Conservation (phyloP, 371 early-diverging fungal genomes). For the Mucor piriformis region DNA sequence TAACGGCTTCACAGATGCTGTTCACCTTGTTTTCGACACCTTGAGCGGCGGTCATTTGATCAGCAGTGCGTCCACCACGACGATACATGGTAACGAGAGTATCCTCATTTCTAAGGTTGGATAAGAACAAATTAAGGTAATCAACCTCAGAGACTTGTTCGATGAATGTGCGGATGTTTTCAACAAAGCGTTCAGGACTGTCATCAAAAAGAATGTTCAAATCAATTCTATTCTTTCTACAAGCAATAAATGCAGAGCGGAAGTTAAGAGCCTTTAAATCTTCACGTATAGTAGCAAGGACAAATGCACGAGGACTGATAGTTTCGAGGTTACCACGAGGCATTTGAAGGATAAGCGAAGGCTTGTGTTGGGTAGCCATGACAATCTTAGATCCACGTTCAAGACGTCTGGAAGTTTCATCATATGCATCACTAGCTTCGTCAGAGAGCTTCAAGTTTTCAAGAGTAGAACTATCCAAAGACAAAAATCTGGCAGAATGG, state of each 20-base stretch:
- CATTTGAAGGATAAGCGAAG: conserved; percentile 89
- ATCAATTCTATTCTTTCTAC: conserved; percentile 92
- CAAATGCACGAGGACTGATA: conserved; percentile 91
- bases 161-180: conserved; percentile 71
- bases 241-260: conserved; percentile 79
- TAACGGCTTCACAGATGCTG: conserved; percentile 74
- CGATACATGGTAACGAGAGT: conserved; percentile 70
- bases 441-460: conserved; percentile 57
- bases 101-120: conserved; percentile 76
- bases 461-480: conserved; percentile 40
- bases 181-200: conserved; percentile 69
- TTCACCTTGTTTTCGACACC: conserved; percentile 71
- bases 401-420: conserved; percentile 80
- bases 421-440: conserved; percentile 56
- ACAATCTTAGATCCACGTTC: conserved; percentile 93
- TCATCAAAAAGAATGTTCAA: conserved; percentile 89
- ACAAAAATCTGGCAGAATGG: conserved; percentile 82
- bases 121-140: conserved; percentile 88
- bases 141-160: conserved; percentile 82
- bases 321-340: conserved; percentile 97
- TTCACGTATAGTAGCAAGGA: conserved; percentile 79
- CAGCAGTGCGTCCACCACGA: conserved; percentile 25
- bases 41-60: conserved; percentile 12
- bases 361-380: conserved; percentile 70
- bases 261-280: conserved; percentile 73